A percentile compares a stretch with the other conserved stretches of the same genome.
These are phyloP conservation scores for Botryotinia narcissicola DNA, from an alignment of 2,329 filamentous ascomycete species.

Conservation along the genomic window DNA sequence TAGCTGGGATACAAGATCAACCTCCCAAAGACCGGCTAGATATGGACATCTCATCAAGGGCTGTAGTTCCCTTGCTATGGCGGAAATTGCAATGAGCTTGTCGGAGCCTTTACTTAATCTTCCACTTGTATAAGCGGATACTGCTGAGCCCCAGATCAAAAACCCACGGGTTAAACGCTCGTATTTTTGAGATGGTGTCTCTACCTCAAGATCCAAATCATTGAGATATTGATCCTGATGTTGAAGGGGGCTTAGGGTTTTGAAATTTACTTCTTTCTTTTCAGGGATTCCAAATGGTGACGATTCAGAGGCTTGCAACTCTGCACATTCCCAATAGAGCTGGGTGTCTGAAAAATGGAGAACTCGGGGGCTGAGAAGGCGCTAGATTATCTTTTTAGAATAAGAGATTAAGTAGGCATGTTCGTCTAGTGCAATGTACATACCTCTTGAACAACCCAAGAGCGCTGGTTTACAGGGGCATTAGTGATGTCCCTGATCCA, in stretches of 20 bases:
- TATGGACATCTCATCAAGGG: neutral
- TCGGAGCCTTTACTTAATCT: neutral
- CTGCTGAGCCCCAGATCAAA: fast-evolving
- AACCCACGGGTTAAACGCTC: fast-evolving
- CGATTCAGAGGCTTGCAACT: neutral
- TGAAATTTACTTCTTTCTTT: fast-evolving
- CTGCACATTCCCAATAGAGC: neutral
- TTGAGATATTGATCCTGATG: fast-evolving
- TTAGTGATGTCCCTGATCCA: fast-evolving
- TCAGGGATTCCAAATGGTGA: fast-evolving
- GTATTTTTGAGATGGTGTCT: fast-evolving
- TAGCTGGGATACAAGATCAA: neutral
- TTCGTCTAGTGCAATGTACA: neutral
- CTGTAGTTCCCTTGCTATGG: neutral
- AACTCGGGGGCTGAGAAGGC: neutral
- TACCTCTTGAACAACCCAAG: neutral
- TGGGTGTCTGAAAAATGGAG: neutral
- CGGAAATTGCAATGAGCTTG: neutral
- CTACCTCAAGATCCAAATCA: fast-evolving
- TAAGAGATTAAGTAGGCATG: fast-evolving
- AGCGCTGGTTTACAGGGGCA: neutral
- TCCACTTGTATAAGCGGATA: fast-evolving
- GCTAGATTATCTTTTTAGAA: neutral
- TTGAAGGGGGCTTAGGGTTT: neutral
- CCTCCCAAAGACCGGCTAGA: neutral